Conservation (phyloP, 2,329 filamentous ascomycete genomes). For the Myriosclerotinia scirpicola region DNA sequence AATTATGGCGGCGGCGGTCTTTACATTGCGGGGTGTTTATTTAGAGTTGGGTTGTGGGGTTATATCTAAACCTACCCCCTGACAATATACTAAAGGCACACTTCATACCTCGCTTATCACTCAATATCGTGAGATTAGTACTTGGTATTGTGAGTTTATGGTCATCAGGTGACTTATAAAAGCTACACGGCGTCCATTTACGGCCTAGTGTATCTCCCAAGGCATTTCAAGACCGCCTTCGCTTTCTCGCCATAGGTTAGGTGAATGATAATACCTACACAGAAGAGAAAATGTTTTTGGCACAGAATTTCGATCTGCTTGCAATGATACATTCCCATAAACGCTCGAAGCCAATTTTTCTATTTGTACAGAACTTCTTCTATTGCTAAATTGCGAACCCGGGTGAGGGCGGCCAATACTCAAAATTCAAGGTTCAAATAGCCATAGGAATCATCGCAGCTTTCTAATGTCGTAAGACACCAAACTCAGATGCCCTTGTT, state of each 20-base stretch:
- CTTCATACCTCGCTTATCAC: not conserved
- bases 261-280: too few relatives aligned
- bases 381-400: not conserved
- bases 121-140: not conserved
- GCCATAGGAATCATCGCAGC: not conserved
- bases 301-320: not conserved
- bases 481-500: not conserved
- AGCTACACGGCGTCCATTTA: conserved; percentile 6
- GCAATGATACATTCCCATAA: not conserved
- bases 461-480: not conserved
- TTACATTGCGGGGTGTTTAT: not conserved
- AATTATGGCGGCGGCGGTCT: not conserved
- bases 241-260: not conserved
- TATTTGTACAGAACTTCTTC: not conserved
- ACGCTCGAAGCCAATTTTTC: not conserved
- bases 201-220: not conserved
- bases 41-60: not conserved
- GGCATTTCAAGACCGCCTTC: conserved; percentile 16
- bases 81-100: not conserved
- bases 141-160: not conserved
- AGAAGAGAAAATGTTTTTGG: not conserved
- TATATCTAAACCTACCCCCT: not conserved
- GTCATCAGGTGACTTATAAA: too few relatives aligned
- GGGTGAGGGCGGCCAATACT: not conserved
- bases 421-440: not conserved